phyloP scores from a whole-genome alignment of 345 rosid genomes.

The Syzygium jambos region DNA sequence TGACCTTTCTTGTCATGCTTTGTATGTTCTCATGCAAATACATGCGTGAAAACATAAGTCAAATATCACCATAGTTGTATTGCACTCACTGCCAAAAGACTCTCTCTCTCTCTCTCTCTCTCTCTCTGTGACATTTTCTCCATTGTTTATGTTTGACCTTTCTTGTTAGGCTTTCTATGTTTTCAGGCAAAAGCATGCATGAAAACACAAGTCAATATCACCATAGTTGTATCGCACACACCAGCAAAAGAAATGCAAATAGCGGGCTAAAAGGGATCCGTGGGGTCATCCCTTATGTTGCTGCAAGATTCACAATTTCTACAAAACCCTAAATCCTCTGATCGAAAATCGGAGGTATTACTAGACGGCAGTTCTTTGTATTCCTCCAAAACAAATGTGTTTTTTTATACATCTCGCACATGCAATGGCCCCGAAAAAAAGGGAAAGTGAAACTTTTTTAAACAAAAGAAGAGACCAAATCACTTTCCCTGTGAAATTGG shows the following conservation, averaged over 20 bases:
- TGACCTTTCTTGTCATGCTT: background rate
- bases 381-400: background rate
- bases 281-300: background rate
- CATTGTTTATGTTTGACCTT: background rate
- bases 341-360: background rate
- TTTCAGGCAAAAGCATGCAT: background rate
- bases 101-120: background rate
- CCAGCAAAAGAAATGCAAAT: background rate
- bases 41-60: too few species aligned
- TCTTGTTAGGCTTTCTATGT: background rate
- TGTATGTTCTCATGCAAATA: too few species aligned
- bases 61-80: background rate
- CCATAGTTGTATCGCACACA: background rate
- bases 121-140: background rate
- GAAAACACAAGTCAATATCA: background rate
- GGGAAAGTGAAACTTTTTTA: background rate
- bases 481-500: background rate
- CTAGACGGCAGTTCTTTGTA: background rate
- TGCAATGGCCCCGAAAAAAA: background rate
- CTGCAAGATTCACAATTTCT: background rate
- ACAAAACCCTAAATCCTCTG: background rate
- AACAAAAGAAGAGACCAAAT: background rate
- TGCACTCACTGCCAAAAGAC: background rate
- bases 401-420: background rate
- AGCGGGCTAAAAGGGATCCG: background rate